Evolutionary conservation across 805 yeast species (phyloP).

Genomic region (Metschnikowia hibisci): DNA sequence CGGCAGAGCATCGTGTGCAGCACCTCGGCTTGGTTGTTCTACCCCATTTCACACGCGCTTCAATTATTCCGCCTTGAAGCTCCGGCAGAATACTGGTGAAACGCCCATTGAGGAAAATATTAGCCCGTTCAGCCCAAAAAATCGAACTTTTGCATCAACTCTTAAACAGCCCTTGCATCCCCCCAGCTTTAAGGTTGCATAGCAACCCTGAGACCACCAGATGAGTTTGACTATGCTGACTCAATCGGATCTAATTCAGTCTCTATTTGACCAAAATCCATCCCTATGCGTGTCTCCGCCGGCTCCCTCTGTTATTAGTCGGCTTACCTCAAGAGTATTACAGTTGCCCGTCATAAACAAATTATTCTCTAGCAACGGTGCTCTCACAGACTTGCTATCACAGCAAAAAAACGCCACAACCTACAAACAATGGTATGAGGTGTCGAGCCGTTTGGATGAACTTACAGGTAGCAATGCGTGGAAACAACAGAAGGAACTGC

Average conservation of each 20-base stretch:
- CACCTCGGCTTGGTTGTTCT: background rate
- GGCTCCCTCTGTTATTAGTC: constrained; percentile 4
- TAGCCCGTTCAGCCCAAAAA: too few species aligned
- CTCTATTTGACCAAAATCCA: constrained; percentile 14
- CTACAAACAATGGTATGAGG: constrained; percentile 63
- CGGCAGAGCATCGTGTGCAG: background rate
- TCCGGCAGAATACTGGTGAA: background rate
- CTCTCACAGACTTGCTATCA: constrained; percentile 15
- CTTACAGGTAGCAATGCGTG: constrained; percentile 63
- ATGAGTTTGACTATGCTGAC: constrained; percentile 1
- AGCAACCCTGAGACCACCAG: too few species aligned
- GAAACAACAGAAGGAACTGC: constrained; percentile 61
- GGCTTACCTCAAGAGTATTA: constrained; percentile 4
- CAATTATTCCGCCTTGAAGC: background rate
- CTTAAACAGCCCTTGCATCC: too few species aligned
- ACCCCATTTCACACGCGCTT: constrained; percentile 3
- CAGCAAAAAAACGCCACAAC: constrained; percentile 35
- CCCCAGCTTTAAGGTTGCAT: too few species aligned
- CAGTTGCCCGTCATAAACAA: constrained; percentile 13
- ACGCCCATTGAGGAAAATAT: too few species aligned
- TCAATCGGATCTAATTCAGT: constrained; percentile 16
- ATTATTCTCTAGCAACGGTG: constrained; percentile 7
- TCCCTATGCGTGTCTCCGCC: constrained; percentile 9
- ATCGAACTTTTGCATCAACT: too few species aligned
- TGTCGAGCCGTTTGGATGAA: constrained; percentile 61